Evolutionary conservation across 495 filamentous ascomycete species (phyloP), one percentile per base, ranked within the genome.

Genomic region (Aspergillus mulundensis): DNA sequence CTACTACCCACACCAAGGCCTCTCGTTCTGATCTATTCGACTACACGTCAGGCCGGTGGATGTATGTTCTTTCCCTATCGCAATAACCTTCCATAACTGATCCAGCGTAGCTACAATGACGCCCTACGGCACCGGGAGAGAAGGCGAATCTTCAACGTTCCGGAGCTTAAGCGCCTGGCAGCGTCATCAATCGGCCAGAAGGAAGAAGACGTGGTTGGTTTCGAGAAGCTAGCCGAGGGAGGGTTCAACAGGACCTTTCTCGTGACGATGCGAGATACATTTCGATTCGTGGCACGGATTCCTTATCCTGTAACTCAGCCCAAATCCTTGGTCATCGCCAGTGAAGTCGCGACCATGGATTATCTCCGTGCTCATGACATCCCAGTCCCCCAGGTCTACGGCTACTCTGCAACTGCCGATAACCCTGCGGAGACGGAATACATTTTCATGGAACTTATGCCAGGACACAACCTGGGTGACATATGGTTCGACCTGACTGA

Each of bases 291-390:
- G 34, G 68, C 65, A 0, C 48, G 60, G 15, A 34, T 56, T 6
- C 70, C 69, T 0, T 71, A 65, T 47, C 55, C 49, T n/a, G 44
- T 28, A 8, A 28, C 25, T 3, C 25, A 52, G 41, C 61, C 44
- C 46, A 28, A 28, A 28, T 28, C 62, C 39, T 47, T 62, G 16
- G 62, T 67, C 2, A 28, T 28, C 8, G 70, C 66, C 5, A 74
- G 71, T 60, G 70, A 76, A 44, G 73, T 66, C 28, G 69, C 71
- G 0, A 73, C 71, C 19, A 60, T 76, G 44, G 62, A 57, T 18
- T 65, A 66, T 56, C 62, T 72, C 10, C 55, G 18, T 23, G 38
- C 59, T 24, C 45, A 66, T 36, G 58, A 64, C 11, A 53, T 72
- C 23, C 73, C 69, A 10, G 70, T 65, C 23, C 66, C 66, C 15